Base-by-base conservation (phyloP, 176 grass and related monocot genomes). In the Rhipidocladum racemiflorum region DNA sequence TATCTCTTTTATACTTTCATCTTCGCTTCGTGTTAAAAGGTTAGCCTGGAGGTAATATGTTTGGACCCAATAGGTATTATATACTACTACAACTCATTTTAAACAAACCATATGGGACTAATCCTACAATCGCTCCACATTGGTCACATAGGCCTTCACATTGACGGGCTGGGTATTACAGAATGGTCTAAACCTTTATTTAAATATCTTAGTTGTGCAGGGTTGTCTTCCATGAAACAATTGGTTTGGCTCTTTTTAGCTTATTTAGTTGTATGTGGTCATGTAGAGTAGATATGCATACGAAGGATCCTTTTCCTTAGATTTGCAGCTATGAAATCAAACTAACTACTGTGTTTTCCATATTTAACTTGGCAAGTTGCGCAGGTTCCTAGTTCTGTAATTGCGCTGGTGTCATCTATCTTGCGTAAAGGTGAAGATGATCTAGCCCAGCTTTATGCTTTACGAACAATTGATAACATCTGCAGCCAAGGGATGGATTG, bases 401-500 rank as follows among this genome's bases (percentile, higher is more conserved):
- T 95, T 65, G 87, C 88, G 16, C 84, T 99, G 43, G 87, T 98
- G 49, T 93, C 92, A 82, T 99, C 96, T 71, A 93, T 99, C 81
- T 86, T 99, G 85, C 89, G 89, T 46, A 98, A 91, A 69, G 96
- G 96, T 13, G 96, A 99, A 88, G 92, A 99, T 90, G 96, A 99
- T 91, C 82, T 99, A 67, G 75, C 96, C 23, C 96, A 99, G 57
- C 75, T 99, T 55, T 99, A 99, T 88, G 96, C 96, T 67, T 78
- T 98, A 86, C 86, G 96, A 45, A 91, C 96, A 70, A 93, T 99
- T 68, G 96, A 99, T 75, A 99, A 99, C 62, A 95, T 99, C 76
- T 95, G 92, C 54, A 99, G 90, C 73, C 96, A 91, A 93, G 96
- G 96, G 61, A 82, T 75, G 68, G 92, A 95, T 36, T 99, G 92